Conservation (phyloP, 352 stramenopile genomes). For the Pythium oligandrum region DNA sequence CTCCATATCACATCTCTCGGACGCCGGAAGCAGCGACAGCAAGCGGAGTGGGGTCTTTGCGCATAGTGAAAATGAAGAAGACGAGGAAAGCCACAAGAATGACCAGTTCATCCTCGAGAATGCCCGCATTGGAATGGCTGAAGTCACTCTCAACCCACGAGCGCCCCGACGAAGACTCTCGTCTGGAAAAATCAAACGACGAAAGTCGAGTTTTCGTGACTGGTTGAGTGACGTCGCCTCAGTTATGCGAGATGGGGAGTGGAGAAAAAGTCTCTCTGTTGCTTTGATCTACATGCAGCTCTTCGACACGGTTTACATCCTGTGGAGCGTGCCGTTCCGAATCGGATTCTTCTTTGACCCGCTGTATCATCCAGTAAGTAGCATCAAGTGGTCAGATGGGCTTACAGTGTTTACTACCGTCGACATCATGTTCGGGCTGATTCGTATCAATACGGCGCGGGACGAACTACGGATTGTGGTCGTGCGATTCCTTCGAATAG, state of each 20-base stretch:
- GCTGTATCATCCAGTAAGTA: slow-evolving; percentile 13
- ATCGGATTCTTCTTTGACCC: slow-evolving; percentile 43
- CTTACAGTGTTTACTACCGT: slow-evolving; percentile 24
- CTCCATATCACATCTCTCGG: no score
- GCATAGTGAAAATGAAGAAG: slow-evolving; percentile 10
- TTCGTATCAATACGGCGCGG: not conserved
- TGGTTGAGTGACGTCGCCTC: no score
- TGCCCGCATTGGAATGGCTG: slow-evolving; percentile 14
- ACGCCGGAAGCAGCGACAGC: slow-evolving; percentile 5
- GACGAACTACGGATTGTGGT: slow-evolving; percentile 2
- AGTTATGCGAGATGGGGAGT: no score
- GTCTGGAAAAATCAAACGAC: no score
- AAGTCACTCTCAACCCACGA: not conserved
- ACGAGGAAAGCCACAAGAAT: slow-evolving; percentile 7
- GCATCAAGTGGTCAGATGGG: slow-evolving; percentile 13
- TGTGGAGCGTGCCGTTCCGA: slow-evolving; percentile 25
- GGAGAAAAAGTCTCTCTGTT: no score
- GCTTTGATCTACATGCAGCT: slow-evolving; percentile 1
- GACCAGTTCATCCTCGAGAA: slow-evolving; percentile 20
- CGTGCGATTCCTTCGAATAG: not conserved
- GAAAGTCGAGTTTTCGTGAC: no score
- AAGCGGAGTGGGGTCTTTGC: slow-evolving; percentile 15
- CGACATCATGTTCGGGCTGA: slow-evolving; percentile 11
- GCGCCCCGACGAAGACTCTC: no score
- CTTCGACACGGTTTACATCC: slow-evolving; percentile 25